Base-by-base conservation (phyloP, 192 early-diverging fungal species). In the Podila minutissima region DNA sequence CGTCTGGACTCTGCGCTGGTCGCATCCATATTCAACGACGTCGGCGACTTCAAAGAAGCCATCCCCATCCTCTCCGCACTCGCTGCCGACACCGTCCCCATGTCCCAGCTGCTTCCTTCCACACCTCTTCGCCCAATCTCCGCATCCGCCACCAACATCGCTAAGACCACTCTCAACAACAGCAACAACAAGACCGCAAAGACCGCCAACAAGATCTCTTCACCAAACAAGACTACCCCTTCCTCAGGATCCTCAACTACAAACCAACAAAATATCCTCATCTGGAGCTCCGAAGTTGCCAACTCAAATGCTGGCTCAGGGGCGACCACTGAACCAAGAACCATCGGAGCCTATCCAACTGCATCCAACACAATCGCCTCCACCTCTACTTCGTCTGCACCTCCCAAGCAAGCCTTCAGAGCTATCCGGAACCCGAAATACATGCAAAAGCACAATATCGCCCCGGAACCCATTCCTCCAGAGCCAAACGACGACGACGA, bases 1-100 rank as follows among this genome's bases (percentile, higher is more conserved):
- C 66, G 71, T 48, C 58, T 81, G 8, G 77, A 81, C 58, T 81
- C 77, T 15, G 71, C 77, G 28, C 69, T 81, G 37, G 77, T 81
- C 66, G 77, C 77, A 8, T 81, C 77, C 8, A 81, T 81, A 10
- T 81, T 69, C 49, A 59, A 73, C 61, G 77, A 81, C 31, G 32
- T 68, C 26, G 37, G 49, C 4, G 77, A 81, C 67, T 81, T 81
- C 35, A 81, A 81, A 37, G 55, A 66, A 6, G 59, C 64, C 17
- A 60, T 81, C 51, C 32, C 77, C 28, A 69, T 81, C 62, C 71
- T 81, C 33, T 69, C 71, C 4, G 53, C 59, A 9, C 67, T 81
- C 19, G 77, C 66, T 13, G 65, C 77, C 35, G 62, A 59, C 5
- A 61, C 67, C 20, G 22, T 60, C 2, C 58, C 71, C 7, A 29